Evolutionary conservation across 2,329 filamentous ascomycete species (phyloP).

Genomic region (Aureobasidium sp.): DNA sequence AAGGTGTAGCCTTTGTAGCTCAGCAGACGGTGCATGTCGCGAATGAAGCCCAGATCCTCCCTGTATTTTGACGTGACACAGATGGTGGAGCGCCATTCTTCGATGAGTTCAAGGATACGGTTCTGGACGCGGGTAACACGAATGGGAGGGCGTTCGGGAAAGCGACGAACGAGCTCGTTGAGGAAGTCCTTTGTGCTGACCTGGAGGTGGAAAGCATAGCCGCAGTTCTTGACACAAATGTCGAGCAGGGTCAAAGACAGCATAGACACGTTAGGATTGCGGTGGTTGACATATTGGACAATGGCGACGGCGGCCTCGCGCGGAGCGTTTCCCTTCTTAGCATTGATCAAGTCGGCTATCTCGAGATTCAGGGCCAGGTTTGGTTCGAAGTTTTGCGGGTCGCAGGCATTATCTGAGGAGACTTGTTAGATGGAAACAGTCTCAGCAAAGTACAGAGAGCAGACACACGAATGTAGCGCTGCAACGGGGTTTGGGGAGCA

Average conservation of each 20-base stretch:
- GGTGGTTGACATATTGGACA: conserved; percentile 90
- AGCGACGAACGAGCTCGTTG: conserved; percentile 92
- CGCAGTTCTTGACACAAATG: conserved; percentile 99
- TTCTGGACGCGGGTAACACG: conserved; percentile 79
- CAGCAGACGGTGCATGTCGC: conserved; percentile 93
- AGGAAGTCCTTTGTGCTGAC: conserved; percentile 98
- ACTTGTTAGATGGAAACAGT: neutral
- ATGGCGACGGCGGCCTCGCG: conserved; percentile 91
- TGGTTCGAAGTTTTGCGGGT: conserved; percentile 94
- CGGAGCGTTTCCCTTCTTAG: conserved; percentile 91
- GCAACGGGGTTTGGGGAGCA: conserved; percentile 73
- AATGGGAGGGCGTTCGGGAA: conserved; percentile 85
- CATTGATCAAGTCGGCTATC: conserved; percentile 92
- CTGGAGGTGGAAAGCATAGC: conserved; percentile 96
- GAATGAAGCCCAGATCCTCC: conserved; percentile 89
- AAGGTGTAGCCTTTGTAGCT: conserved; percentile 98
- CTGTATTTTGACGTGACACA: conserved; percentile 97
- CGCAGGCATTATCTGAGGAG: conserved; percentile 73
- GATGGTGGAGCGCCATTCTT: conserved; percentile 97
- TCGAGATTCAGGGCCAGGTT: conserved; percentile 95
- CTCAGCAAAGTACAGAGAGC: neutral
- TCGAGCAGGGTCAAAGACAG: conserved; percentile 85
- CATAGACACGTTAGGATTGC: conserved; percentile 90
- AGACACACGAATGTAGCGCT: conserved; percentile 73
- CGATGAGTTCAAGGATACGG: conserved; percentile 90